Conservation (phyloP, 805 yeast species). For the Lachancea fermentati region DNA sequence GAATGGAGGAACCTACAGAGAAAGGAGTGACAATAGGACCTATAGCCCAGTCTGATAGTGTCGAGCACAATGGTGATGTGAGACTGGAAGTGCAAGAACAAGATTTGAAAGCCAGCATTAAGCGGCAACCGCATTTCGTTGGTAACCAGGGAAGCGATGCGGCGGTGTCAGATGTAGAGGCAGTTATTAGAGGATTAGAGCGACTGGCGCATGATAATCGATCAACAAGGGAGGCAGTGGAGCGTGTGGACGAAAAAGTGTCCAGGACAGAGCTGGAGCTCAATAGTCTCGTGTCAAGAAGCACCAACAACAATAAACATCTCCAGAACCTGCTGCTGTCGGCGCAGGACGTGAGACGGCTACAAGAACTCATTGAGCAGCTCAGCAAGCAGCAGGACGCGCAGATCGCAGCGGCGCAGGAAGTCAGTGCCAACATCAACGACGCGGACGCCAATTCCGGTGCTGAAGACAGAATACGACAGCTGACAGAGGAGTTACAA, state of each 20-base stretch:
- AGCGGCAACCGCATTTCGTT: too few relatives aligned
- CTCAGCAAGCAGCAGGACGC: conserved; percentile 4
- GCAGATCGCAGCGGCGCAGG: too few relatives aligned
- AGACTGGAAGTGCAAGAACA: too few relatives aligned
- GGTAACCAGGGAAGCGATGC: not conserved
- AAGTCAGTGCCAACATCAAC: not conserved
- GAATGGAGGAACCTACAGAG: too few relatives aligned
- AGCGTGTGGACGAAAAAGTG: conserved; percentile 10
- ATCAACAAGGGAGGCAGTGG: conserved; percentile 8
- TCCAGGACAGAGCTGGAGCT: conserved; percentile 13
- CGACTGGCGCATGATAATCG: conserved; percentile 9
- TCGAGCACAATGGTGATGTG: too few relatives aligned
- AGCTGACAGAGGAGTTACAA: conserved; percentile 4
- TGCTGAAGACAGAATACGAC: not conserved
- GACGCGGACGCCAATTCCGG: not conserved
- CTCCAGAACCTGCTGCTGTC: conserved; percentile 13
- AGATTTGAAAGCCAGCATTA: too few relatives aligned
- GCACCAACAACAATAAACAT: conserved; percentile 15
- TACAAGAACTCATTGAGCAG: conserved; percentile 7
- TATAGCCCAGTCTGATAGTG: too few relatives aligned
- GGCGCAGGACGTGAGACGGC: conserved; percentile 10
- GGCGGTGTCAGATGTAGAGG: conserved; percentile 8
- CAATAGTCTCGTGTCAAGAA: conserved; percentile 12
- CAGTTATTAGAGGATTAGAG: conserved; percentile 9
- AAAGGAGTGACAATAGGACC: too few relatives aligned